phyloP scores from a whole-genome alignment of 2,329 filamentous ascomycete genomes.

The Ascocoryne sarcoides region DNA sequence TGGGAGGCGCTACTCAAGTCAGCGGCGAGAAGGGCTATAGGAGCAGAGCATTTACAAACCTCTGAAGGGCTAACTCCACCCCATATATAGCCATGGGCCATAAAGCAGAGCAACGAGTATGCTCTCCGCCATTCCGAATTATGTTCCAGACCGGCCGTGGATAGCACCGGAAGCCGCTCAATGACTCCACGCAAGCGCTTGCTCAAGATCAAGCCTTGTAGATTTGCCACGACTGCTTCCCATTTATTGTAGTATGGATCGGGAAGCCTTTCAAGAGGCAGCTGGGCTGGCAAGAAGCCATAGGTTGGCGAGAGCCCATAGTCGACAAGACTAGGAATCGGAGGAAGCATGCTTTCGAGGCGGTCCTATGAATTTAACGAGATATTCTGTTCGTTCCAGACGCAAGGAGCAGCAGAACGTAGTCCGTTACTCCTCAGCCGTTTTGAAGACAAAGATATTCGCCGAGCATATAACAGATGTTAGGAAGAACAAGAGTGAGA shows the following conservation, averaged over 20 bases:
- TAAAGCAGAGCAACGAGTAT: slow-evolving; percentile 83
- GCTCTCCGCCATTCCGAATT: slow-evolving; percentile 90
- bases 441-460: slow-evolving; percentile 25
- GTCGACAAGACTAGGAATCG: slow-evolving; percentile 57
- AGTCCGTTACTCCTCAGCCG: slow-evolving; percentile 56
- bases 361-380: slow-evolving; percentile 11
- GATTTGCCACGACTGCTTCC: slow-evolving; percentile 78
- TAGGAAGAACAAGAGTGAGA: not conserved
- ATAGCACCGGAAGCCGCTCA: slow-evolving; percentile 73
- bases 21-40: too few relatives aligned
- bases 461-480: slow-evolving; percentile 17
- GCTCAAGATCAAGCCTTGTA: slow-evolving; percentile 80
- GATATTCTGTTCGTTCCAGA: slow-evolving; percentile 37
- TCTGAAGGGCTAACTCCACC: slow-evolving; percentile 77
- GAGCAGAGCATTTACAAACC: slow-evolving; percentile 32
- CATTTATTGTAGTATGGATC: slow-evolving; percentile 92
- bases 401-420: slow-evolving; percentile 55
- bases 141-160: slow-evolving; percentile 70
- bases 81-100: slow-evolving; percentile 95
- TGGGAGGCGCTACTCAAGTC: slow-evolving; percentile 56
- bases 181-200: slow-evolving; percentile 73
- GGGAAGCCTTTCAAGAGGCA: slow-evolving; percentile 71
- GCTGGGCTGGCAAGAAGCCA: slow-evolving; percentile 79
- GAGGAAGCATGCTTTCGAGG: slow-evolving; percentile 39
- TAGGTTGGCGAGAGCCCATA: slow-evolving; percentile 71